A percentile compares a stretch with the other conserved stretches of the same genome.
Evolutionary conservation across 2,329 filamentous ascomycete genomes (phyloP).

Genomic region (Westerdykella ornata): DNA sequence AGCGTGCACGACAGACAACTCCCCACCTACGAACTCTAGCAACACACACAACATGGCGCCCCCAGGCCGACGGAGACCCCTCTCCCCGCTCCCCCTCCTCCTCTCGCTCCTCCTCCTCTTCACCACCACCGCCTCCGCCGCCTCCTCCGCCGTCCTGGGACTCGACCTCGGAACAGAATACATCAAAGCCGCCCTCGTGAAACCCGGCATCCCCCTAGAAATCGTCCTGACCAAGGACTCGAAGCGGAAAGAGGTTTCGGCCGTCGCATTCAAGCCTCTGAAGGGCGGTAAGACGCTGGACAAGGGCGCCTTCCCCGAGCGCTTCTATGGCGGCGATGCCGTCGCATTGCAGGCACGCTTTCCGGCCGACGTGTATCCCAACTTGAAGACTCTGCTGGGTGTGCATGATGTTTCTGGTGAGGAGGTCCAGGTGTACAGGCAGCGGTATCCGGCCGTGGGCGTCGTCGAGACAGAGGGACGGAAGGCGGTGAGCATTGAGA

Average conservation of each 20-base stretch:
- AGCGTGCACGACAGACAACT: not conserved
- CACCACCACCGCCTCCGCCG: constrained; percentile 52
- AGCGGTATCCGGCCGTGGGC: constrained; percentile 71
- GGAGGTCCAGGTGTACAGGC: constrained; percentile 62
- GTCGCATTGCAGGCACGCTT: constrained; percentile 80
- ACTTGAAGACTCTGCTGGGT: constrained; percentile 86
- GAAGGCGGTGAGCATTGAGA: constrained; percentile 72
- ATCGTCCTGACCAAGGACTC: constrained; percentile 98
- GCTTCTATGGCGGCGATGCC: constrained; percentile 87
- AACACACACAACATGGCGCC: constrained; percentile 39
- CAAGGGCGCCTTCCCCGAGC: constrained; percentile 64
- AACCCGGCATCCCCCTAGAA: constrained; percentile 93
- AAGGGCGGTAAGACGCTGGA: constrained; percentile 52
- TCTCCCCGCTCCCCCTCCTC: constrained; percentile 43
- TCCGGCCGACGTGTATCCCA: constrained; percentile 88
- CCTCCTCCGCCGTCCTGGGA: constrained; percentile 72
- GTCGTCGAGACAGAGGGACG: constrained; percentile 54
- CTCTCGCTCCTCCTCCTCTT: constrained; percentile 51
- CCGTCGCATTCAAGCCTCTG: constrained; percentile 88
- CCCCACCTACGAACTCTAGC: not conserved
- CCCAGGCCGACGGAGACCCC: constrained; percentile 40
- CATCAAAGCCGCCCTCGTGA: constrained; percentile 92
- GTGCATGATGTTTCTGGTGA: constrained; percentile 50
- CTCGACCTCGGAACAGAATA: constrained; percentile 94
- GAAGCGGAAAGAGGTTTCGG: constrained; percentile 86